Conservation (phyloP, 1,284 basidiomycete species). For the Tremellales sp. region DNA sequence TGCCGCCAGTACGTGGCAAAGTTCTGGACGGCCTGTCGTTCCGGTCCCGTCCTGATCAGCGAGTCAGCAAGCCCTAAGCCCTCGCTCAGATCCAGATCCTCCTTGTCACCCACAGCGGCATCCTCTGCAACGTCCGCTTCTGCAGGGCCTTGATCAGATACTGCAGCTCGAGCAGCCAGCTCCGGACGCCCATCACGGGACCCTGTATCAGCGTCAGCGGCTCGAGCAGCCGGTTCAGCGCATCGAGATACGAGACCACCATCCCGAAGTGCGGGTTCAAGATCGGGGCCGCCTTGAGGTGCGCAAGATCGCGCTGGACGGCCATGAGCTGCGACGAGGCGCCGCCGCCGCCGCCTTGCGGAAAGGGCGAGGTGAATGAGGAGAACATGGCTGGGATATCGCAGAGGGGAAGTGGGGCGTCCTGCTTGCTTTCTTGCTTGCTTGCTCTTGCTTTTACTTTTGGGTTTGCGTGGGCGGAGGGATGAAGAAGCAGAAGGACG, state of each 20-base stretch:
- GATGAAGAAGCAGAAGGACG: background rate
- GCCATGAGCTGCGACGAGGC: conserved; percentile 1
- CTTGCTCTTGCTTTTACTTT: background rate
- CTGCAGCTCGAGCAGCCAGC: conserved; percentile 37
- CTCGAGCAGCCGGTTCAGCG: conserved; percentile 31
- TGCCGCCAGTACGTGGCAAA: conserved; percentile 34
- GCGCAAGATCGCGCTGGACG: conserved; percentile 22
- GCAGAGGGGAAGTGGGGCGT: no score
- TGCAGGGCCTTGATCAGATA: conserved; percentile 22
- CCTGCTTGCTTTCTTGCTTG: no score
- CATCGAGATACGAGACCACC: conserved; percentile 35
- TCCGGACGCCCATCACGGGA: conserved; percentile 18
- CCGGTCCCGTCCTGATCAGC: conserved; percentile 17
- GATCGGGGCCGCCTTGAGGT: conserved; percentile 27
- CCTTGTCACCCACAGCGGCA: conserved; percentile 24
- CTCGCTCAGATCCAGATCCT: background rate
- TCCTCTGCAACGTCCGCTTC: conserved; percentile 23
- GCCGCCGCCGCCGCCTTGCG: background rate
- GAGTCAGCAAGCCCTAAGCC: background rate
- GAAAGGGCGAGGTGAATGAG: background rate
- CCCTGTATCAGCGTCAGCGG: conserved; percentile 18
- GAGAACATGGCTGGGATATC: background rate
- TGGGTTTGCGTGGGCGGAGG: background rate
- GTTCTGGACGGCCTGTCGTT: conserved; percentile 19
- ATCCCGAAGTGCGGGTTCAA: conserved; percentile 34